These are phyloP conservation scores for Cymbidium sinense DNA, from an alignment of 106 monocot species.

Conservation along the genomic window DNA sequence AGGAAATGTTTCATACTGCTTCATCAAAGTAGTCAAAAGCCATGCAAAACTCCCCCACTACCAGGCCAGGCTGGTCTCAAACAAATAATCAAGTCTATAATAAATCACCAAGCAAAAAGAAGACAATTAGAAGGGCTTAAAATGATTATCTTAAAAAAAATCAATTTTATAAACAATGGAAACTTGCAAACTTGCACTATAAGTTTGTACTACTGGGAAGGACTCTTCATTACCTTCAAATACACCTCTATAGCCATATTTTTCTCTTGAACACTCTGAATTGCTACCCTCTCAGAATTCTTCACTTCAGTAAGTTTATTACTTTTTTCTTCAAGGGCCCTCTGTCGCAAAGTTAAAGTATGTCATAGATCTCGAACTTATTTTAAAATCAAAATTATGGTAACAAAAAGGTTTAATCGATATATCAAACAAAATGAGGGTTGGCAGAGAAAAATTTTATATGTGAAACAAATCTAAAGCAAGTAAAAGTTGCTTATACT, in stretches of 20 bases:
- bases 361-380: background rate
- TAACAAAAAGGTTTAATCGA: background rate
- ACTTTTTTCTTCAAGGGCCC: conserved; percentile 66
- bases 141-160: background rate
- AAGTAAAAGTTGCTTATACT: background rate
- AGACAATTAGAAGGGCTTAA: background rate
- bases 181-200: background rate
- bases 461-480: background rate
- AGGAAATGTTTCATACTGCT: background rate
- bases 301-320: conserved; percentile 32
- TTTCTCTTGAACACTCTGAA: conserved; percentile 48
- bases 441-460: background rate
- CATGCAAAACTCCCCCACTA: background rate
- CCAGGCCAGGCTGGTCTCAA: background rate
- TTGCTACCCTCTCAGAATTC: conserved; percentile 38
- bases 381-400: background rate
- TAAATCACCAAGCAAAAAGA: background rate
- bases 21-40: background rate
- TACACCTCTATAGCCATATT: conserved; percentile 35
- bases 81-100: background rate
- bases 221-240: conserved; percentile 34
- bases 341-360: conserved; percentile 21
- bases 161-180: conserved; percentile 1
- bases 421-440: background rate
- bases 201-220: background rate